These are phyloP conservation scores for Beauveria sp. DNA, from an alignment of 2,329 filamentous ascomycete genomes.

Conservation along the genomic window DNA sequence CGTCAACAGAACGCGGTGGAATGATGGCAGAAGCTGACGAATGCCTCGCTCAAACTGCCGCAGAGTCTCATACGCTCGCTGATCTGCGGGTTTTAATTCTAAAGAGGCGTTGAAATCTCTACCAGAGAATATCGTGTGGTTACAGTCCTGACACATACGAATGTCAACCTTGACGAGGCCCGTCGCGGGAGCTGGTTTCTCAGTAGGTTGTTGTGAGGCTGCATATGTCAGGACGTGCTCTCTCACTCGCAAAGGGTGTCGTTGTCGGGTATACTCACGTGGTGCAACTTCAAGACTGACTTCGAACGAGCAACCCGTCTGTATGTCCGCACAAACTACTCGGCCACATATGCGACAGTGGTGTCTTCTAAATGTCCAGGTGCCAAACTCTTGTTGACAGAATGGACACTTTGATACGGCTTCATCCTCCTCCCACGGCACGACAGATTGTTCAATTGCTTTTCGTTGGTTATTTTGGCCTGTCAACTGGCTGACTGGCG, in stretches of 20 bases:
- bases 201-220: conserved; percentile 34
- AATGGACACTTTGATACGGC: conserved; percentile 78
- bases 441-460: conserved; percentile 79
- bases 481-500: conserved; percentile 52
- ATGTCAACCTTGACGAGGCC: conserved; percentile 66
- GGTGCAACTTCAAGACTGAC: conserved; percentile 68
- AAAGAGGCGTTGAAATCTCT: conserved; percentile 71
- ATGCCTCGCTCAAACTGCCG: conserved; percentile 86
- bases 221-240: conserved; percentile 11
- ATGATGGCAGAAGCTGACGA: conserved; percentile 69
- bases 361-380: conserved; percentile 86
- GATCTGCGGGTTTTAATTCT: conserved; percentile 60
- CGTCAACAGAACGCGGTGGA: conserved; percentile 67
- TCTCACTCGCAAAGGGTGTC: neutral
- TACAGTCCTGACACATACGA: conserved; percentile 89
- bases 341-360: conserved; percentile 91
- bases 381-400: conserved; percentile 91
- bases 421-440: conserved; percentile 90
- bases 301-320: conserved; percentile 77
- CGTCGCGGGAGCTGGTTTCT: conserved; percentile 28
- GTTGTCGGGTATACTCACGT: conserved; percentile 27
- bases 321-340: conserved; percentile 83
- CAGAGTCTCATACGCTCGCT: conserved; percentile 75
- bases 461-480: conserved; percentile 72
- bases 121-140: conserved; percentile 50